A percentile compares a stretch with the other conserved stretches of the same genome.
phyloP scores from a whole-genome alignment of 805 yeast species.

The Suhomyces tanzawaensis region DNA sequence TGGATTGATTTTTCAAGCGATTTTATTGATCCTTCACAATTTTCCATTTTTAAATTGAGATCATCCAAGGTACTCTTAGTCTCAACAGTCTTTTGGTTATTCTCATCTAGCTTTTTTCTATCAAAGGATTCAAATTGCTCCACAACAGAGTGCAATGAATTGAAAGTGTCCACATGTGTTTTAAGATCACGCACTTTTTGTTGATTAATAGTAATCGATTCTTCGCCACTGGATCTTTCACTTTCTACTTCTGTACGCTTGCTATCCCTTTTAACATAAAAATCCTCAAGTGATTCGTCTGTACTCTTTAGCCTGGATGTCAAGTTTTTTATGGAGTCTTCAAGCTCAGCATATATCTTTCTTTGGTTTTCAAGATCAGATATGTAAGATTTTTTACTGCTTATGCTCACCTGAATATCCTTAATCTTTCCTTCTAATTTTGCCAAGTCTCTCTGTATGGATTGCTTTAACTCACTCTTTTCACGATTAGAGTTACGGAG shows the following conservation, averaged over 20 bases:
- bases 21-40: slow-evolving; percentile 6
- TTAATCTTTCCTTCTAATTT: slow-evolving; percentile 50
- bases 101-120: slow-evolving; percentile 21
- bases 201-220: too few species aligned
- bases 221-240: too few species aligned
- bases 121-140: slow-evolving; percentile 22
- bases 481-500: slow-evolving; percentile 34
- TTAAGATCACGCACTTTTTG: too few species aligned
- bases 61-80: neutral
- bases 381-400: slow-evolving; percentile 51
- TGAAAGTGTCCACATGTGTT: too few species aligned
- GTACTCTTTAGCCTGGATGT: slow-evolving; percentile 4
- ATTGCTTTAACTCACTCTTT: slow-evolving; percentile 43
- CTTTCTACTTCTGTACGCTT: too few species aligned
- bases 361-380: slow-evolving; percentile 45
- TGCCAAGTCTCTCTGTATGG: slow-evolving; percentile 40
- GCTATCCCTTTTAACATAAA: neutral
- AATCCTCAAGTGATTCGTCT: slow-evolving; percentile 4
- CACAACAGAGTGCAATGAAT: too few species aligned
- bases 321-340: slow-evolving; percentile 8
- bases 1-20: slow-evolving; percentile 22
- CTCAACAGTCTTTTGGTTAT: slow-evolving; percentile 11
- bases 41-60: neutral
- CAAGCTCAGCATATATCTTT: slow-evolving; percentile 35
- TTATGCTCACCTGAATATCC: slow-evolving; percentile 51